phyloP scores from a whole-genome alignment of 2,329 filamentous ascomycete species.

The Chaetomiaceae sp. region DNA sequence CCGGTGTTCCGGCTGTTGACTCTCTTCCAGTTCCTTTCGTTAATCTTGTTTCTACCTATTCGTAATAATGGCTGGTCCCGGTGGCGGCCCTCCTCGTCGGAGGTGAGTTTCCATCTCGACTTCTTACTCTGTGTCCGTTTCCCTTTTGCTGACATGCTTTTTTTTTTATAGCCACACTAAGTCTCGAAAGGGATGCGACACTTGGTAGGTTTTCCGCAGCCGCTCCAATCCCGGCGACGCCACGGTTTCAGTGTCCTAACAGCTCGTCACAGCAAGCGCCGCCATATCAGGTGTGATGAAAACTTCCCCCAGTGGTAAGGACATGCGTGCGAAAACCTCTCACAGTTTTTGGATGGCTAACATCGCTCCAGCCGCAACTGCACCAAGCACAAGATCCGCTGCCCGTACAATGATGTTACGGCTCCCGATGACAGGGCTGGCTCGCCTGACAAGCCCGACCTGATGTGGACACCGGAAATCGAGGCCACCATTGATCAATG shows the following conservation, averaged over 20 bases:
- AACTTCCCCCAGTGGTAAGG: slow-evolving; percentile 93
- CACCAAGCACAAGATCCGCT: slow-evolving; percentile 97
- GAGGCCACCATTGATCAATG: slow-evolving; percentile 77
- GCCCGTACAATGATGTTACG: slow-evolving; percentile 91
- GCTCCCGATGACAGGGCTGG: slow-evolving; percentile 59
- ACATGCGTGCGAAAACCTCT: background rate
- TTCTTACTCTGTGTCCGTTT: background rate
- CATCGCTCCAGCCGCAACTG: slow-evolving; percentile 72
- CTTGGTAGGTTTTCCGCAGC: slow-evolving; percentile 54
- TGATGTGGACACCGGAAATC: slow-evolving; percentile 84
- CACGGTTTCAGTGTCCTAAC: slow-evolving; percentile 14
- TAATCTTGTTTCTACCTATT: slow-evolving; percentile 32
- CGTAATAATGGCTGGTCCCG: slow-evolving; percentile 78
- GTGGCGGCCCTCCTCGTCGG: slow-evolving; percentile 82
- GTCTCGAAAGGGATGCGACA: slow-evolving; percentile 96
- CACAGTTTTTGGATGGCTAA: slow-evolving; percentile 12
- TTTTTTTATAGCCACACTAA: slow-evolving; percentile 99
- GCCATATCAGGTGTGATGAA: slow-evolving; percentile 97
- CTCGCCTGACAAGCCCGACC: slow-evolving; percentile 60
- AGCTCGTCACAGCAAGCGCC: slow-evolving; percentile 61
- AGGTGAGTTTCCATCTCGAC: slow-evolving; percentile 41
- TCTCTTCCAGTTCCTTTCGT: slow-evolving; percentile 34
- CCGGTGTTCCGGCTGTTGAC: background rate
- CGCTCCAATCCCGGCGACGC: background rate
- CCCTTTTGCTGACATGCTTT: slow-evolving; percentile 9